phyloP scores from a whole-genome alignment of 2,329 filamentous ascomycete genomes.

The Akanthomyces lecanii region DNA sequence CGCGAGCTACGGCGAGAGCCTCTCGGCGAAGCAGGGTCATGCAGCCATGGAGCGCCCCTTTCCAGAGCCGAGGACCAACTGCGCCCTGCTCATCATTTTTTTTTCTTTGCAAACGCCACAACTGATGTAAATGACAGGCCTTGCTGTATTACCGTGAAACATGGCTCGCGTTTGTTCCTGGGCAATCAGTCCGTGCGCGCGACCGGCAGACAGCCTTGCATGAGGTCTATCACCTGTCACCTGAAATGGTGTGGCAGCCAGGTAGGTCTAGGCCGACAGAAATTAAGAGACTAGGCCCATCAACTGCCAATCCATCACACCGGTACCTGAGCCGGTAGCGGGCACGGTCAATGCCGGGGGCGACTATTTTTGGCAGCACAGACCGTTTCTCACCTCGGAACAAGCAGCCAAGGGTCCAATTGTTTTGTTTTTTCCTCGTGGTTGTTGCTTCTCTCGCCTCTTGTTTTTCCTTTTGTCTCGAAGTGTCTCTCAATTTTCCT shows the following conservation, averaged over 20 bases:
- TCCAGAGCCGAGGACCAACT: neutral
- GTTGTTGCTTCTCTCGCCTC: neutral
- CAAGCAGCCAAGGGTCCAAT: neutral
- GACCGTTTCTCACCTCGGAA: neutral
- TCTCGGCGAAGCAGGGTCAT: neutral
- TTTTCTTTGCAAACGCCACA: neutral
- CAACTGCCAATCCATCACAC: neutral
- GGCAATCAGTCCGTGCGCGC: slow-evolving; percentile 13
- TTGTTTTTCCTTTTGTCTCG: neutral
- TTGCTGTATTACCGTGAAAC: slow-evolving; percentile 8
- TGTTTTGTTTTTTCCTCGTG: neutral
- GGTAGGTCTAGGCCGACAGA: too few relatives aligned
- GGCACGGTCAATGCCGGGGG: neutral
- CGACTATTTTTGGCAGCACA: slow-evolving; percentile 2
- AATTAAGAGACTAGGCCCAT: neutral
- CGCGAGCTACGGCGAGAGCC: neutral
- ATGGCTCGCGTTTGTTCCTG: slow-evolving; percentile 9
- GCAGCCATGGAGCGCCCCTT: neutral
- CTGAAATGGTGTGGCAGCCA: neutral
- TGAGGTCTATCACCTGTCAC: slow-evolving; percentile 4
- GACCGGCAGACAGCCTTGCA: neutral
- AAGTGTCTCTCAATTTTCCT: neutral
- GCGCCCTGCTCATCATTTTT: neutral
- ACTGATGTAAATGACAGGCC: slow-evolving; percentile 3
- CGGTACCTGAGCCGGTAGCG: neutral